Base-by-base conservation (phyloP, 805 yeast species). In the Nakazawaea molendinolei region DNA sequence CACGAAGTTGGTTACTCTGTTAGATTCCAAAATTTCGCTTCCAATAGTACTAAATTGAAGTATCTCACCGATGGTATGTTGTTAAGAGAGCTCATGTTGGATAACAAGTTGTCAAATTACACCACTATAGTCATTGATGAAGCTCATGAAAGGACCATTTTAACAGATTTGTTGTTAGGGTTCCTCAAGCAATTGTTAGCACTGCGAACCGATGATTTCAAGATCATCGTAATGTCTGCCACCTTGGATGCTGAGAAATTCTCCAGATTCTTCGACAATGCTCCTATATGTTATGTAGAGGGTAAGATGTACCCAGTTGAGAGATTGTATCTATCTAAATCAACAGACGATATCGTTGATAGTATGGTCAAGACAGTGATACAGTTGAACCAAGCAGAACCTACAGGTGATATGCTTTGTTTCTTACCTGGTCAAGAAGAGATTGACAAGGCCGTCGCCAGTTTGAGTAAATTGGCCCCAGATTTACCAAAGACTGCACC, bases 61-160 rank as follows among this genome's bases (percentile, higher is more conserved):
- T 92, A 86, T 52, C 63, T 90, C 31, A 92, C 98, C 0, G 98
- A 92, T 63, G 98, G 98, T 78, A 90, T 92, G 97, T 69, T 92
- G 15, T 60, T 92, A 38, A 73, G 98, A 53, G 97, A 92, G 55
- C 58, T 89, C 44, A 83, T 90, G 92, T 58, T 84, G 42, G 86
- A 85, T 49, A 71, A 74, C 2, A 52, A 59, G 8, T 60, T 92
- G 24, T 57, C 68, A 3, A 74, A 73, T 42, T 92, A 90, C 57
- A 66, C 81, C 19, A 79, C 87, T 0, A 70, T 92, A 8, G 67
- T 92, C 30, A 78, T 92, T 33, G 98, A 92, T 66, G 98, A 92
- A 63, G 98, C 97, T 3, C 98, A 92, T 63, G 98, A 92, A 63
- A 73, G 98, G 54, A 90, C 97, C 0, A 82, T 92, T 2, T 61